Conservation (phyloP, 306 rosid species). For the Spatholobus suberectus region DNA sequence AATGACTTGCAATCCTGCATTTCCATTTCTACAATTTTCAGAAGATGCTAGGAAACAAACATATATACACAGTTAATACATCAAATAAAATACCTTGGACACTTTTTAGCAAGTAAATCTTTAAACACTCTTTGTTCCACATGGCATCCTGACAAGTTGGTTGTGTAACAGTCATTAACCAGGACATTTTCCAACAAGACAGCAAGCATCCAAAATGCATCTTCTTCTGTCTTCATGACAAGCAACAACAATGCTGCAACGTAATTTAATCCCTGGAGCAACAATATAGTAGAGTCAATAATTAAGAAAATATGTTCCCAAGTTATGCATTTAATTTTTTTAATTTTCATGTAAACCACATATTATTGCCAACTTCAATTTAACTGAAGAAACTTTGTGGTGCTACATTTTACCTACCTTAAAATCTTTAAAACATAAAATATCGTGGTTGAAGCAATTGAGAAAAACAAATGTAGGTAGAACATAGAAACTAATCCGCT, state of each 20-base stretch:
- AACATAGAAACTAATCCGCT: not conserved
- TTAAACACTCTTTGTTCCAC: conserved; percentile 97
- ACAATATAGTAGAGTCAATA: conserved; percentile 31
- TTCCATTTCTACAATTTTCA: conserved; percentile 44
- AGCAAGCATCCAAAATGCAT: conserved; percentile 99
- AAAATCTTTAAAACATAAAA: not conserved
- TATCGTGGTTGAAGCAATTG: not conserved
- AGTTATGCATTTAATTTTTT: not conserved
- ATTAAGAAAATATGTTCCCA: conserved; percentile 31
- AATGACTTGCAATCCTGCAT: conserved; percentile 86
- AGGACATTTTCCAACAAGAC: conserved; percentile 93
- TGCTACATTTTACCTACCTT: not conserved
- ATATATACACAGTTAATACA: not conserved
- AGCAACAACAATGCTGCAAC: conserved; percentile 95
- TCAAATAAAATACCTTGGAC: conserved; percentile 74
- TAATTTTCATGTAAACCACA: conserved; percentile 7
- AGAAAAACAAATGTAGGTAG: not conserved
- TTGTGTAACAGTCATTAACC: conserved; percentile 94
- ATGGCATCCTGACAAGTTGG: conserved; percentile 95
- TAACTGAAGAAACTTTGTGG: not conserved
- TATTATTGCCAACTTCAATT: not conserved
- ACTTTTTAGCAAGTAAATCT: conserved; percentile 81
- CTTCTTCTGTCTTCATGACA: conserved; percentile 99
- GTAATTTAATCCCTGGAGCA: conserved; percentile 90
- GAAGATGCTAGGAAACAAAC: conserved; percentile 37